These are phyloP conservation scores for Achaetomium macrosporum DNA, from an alignment of 2,329 filamentous ascomycete species.

Conservation along the genomic window DNA sequence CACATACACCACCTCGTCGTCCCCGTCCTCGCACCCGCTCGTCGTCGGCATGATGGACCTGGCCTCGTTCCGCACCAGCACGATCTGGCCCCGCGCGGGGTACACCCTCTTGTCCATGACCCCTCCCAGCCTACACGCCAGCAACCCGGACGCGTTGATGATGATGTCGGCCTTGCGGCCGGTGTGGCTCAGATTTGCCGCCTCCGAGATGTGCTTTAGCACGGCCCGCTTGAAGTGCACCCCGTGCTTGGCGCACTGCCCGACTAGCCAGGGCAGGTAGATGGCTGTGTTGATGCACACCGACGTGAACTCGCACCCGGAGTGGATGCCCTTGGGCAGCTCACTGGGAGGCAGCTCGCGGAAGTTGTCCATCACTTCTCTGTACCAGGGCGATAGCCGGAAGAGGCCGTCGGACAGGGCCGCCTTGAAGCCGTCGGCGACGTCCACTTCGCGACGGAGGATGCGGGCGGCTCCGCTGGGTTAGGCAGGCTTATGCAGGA, in stretches of 20 bases:
- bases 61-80: constrained; percentile 74
- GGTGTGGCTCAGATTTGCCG: constrained; percentile 52
- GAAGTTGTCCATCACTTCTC: constrained; percentile 65
- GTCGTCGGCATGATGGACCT: constrained; percentile 57
- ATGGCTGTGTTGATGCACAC: constrained; percentile 88
- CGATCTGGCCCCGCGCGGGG: constrained; percentile 76
- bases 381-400: constrained; percentile 66
- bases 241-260: constrained; percentile 70
- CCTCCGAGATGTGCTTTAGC: constrained; percentile 68
- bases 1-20: constrained; percentile 68
- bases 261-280: constrained; percentile 80
- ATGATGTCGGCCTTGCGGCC: constrained; percentile 59
- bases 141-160: constrained; percentile 80
- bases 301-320: constrained; percentile 70
- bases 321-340: constrained; percentile 60
- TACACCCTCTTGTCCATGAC: constrained; percentile 69
- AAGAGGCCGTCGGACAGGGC: constrained; percentile 59
- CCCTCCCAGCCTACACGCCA: constrained; percentile 69
- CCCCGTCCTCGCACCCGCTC: constrained; percentile 68
- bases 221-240: constrained; percentile 59
- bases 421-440: constrained; percentile 26
- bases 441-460: constrained; percentile 58
- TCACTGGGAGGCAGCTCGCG: constrained; percentile 52
- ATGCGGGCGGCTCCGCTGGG: constrained; percentile 39
- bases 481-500: neutral